Conservation (phyloP, 2,329 filamentous ascomycete genomes). For the Samsoniella hepiali region DNA sequence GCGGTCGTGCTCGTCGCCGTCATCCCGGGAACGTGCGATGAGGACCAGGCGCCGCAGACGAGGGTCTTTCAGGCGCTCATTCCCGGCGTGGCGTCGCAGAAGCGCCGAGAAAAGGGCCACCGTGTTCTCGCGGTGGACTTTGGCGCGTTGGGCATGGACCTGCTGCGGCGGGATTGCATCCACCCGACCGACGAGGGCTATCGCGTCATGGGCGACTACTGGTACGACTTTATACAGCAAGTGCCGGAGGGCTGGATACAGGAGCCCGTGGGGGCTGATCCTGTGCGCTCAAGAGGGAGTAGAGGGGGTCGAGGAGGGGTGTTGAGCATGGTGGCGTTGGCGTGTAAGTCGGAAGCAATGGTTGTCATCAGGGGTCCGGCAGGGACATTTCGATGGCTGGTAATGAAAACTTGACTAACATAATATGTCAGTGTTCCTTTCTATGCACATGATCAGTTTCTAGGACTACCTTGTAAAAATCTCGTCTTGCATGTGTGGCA, state of each 20-base stretch:
- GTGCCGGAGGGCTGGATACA: slow-evolving; percentile 24
- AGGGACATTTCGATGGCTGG: neutral
- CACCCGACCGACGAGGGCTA: slow-evolving; percentile 25
- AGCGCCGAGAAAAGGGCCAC: neutral
- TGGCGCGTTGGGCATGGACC: neutral
- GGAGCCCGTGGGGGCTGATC: slow-evolving; percentile 20
- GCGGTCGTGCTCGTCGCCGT: neutral
- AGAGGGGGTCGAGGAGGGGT: neutral
- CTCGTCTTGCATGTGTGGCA: no score
- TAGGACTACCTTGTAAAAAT: no score
- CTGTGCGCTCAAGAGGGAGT: neutral
- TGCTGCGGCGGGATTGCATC: slow-evolving; percentile 22
- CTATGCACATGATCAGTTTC: neutral
- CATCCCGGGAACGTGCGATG: neutral
- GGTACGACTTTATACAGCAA: slow-evolving; percentile 26
- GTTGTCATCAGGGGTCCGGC: neutral
- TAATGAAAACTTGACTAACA: neutral
- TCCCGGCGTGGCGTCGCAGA: neutral
- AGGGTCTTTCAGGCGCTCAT: neutral
- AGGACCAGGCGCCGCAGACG: neutral
- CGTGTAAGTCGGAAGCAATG: neutral
- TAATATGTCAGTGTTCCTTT: neutral
- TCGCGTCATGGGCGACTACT: slow-evolving; percentile 23
- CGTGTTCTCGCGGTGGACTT: neutral
- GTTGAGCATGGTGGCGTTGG: neutral